Conservation (phyloP, 2,329 filamentous ascomycete species). For the Nemania sp. region DNA sequence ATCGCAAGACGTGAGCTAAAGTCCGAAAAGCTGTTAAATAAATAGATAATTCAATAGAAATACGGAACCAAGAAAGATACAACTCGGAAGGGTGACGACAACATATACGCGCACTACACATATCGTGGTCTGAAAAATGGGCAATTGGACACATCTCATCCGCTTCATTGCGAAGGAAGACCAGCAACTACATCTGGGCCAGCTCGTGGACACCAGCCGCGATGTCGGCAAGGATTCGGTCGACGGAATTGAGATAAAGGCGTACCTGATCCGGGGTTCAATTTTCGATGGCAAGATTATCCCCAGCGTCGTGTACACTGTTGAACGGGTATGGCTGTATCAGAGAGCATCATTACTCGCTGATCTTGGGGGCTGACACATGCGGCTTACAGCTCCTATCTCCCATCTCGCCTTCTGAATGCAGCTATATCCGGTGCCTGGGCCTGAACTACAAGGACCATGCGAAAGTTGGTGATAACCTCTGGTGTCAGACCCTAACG, state of each 20-base stretch:
- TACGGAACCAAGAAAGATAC: neutral
- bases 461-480: slow-evolving; percentile 16
- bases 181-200: slow-evolving; percentile 22
- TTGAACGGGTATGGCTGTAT: slow-evolving; percentile 19
- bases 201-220: slow-evolving; percentile 23
- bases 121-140: slow-evolving; percentile 10
- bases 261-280: slow-evolving; percentile 22
- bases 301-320: slow-evolving; percentile 16
- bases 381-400: slow-evolving; percentile 16
- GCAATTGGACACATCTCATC: slow-evolving; percentile 27
- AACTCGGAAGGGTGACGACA: neutral
- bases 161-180: slow-evolving; percentile 28
- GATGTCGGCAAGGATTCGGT: slow-evolving; percentile 25
- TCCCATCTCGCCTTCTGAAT: slow-evolving; percentile 19
- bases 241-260: slow-evolving; percentile 24
- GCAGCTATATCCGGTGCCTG: slow-evolving; percentile 24
- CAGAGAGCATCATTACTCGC: neutral
- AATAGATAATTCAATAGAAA: neutral
- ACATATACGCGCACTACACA: neutral
- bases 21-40: neutral
- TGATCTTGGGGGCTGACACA: neutral
- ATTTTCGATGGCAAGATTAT: slow-evolving; percentile 20
- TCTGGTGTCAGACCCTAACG: neutral
- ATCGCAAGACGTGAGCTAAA: neutral
- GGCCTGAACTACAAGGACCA: slow-evolving; percentile 26